These are phyloP conservation scores for Paecilomyces dactylethromorphus DNA, from an alignment of 2,329 filamentous ascomycete genomes.

Conservation along the genomic window DNA sequence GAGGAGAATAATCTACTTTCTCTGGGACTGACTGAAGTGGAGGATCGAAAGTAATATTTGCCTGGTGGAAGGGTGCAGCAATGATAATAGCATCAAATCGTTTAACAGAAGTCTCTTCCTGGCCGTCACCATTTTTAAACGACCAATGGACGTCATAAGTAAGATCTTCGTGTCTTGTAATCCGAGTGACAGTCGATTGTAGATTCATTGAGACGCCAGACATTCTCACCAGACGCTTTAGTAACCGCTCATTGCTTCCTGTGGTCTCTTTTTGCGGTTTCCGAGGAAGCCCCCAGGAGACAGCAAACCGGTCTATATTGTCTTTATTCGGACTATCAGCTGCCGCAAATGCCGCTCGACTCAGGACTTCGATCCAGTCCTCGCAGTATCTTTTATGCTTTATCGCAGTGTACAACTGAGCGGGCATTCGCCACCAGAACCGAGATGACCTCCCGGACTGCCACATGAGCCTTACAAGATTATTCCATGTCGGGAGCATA, in stretches of 20 bases:
- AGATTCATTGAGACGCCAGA: not conserved
- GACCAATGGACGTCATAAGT: not conserved
- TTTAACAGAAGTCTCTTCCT: not conserved
- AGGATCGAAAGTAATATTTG: not conserved
- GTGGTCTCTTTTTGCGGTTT: not conserved
- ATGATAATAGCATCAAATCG: not conserved
- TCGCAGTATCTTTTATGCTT: not conserved
- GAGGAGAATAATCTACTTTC: not conserved
- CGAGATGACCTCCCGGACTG: not conserved
- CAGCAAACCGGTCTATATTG: not conserved
- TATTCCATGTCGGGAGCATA: not conserved
- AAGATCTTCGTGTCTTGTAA: not conserved
- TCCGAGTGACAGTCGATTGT: not conserved
- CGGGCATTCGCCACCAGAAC: not conserved
- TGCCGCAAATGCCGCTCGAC: not conserved
- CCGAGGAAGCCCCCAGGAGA: not conserved
- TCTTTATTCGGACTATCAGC: not conserved
- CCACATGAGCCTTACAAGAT: not conserved
- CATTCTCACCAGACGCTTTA: not conserved
- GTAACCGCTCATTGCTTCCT: not conserved
- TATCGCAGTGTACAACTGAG: not conserved
- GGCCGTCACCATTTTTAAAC: not conserved
- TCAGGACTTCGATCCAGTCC: not conserved
- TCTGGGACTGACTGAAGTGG: not conserved
- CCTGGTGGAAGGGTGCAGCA: not conserved